Base-by-base conservation (phyloP, 768 basidiomycete species). In the Macrolepiota albuminosa region DNA sequence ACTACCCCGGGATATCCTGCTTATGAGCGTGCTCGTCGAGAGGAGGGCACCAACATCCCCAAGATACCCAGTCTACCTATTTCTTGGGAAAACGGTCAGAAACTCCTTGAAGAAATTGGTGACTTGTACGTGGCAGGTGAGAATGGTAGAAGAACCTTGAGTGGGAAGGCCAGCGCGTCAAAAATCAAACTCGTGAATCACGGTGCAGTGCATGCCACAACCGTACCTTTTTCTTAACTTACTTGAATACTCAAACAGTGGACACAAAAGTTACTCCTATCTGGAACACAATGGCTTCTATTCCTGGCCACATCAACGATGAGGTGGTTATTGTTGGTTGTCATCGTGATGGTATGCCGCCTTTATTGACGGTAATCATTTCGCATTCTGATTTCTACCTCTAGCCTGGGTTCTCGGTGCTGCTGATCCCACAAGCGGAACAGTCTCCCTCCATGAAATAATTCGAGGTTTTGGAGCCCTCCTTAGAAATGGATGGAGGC, bases 1-100 rank as follows among this genome's bases (percentile, higher is more conserved):
- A 86, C 89, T 0, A 98, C 96, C 3, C 95, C 95, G 6, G 91
- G 89, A 10, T 82, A 85, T 62, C 95, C 96, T 51, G 79, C 95
- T 1, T 98, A 98, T 71, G 81, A 86, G 69, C 86, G 94, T 67
- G 84, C 85, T 42, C 87, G 88, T 13, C 81, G 90, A 50, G 75
- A 61, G 13, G 80, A 83, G 21, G 83, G 76, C 26, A 74, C 71
- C 46, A 91, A 87, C 64, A 81, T 88, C 40, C 90, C 91, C 2
- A 71, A 68, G 18, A 93, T 94, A 61, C 91, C 92, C 1, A 93
- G 91, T 67, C 72, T 98, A n/a, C 96, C 96, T 1, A 84, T 97
- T 63, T 92, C 89, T 0, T 95, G 91, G 87, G 74, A 78, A 49
- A 96, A 95, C 68, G 95, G 93, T 0, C 72, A 86, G 61, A 78